Percentiles rank a stretch among this genome's conserved stretches.
Conservation (phyloP, 2,329 filamentous ascomycete genomes). For the Aspergillus sp. region DNA sequence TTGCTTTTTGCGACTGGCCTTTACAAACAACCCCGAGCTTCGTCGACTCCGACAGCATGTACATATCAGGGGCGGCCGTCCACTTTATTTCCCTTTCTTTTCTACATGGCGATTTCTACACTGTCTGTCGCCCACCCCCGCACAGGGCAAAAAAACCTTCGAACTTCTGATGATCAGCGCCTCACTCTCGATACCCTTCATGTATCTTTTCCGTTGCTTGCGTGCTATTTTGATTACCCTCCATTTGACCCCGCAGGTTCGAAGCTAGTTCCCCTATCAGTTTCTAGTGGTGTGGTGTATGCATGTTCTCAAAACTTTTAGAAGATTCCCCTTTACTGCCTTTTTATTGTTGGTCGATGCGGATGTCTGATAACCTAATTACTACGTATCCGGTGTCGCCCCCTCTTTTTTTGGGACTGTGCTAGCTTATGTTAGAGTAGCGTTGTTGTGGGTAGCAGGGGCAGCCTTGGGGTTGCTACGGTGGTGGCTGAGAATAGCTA, state of each 20-base stretch:
- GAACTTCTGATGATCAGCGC: slow-evolving; percentile 26
- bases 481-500: too few relatives aligned
- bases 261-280: slow-evolving; percentile 28
- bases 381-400: neutral
- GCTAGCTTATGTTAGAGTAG: neutral
- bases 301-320: slow-evolving; percentile 3
- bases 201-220: slow-evolving; percentile 18
- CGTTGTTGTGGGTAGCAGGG: neutral
- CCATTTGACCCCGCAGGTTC: slow-evolving; percentile 31
- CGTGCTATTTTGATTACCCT: slow-evolving; percentile 13
- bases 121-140: neutral
- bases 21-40: slow-evolving; percentile 9
- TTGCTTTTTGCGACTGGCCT: slow-evolving; percentile 10
- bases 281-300: slow-evolving; percentile 6
- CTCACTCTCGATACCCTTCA: slow-evolving; percentile 34
- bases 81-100: neutral
- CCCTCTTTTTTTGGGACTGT: neutral
- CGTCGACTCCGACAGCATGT: slow-evolving; percentile 21
- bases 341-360: slow-evolving; percentile 5
- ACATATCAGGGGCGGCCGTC: slow-evolving; percentile 19
- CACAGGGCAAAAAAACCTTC: neutral
- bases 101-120: neutral
- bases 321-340: neutral
- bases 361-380: slow-evolving; percentile 7
- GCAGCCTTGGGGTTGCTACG: neutral